Evolutionary conservation across 345 rosid species (phyloP), one percentile per base, ranked within the genome.

Genomic region (Combretum micranthum): DNA sequence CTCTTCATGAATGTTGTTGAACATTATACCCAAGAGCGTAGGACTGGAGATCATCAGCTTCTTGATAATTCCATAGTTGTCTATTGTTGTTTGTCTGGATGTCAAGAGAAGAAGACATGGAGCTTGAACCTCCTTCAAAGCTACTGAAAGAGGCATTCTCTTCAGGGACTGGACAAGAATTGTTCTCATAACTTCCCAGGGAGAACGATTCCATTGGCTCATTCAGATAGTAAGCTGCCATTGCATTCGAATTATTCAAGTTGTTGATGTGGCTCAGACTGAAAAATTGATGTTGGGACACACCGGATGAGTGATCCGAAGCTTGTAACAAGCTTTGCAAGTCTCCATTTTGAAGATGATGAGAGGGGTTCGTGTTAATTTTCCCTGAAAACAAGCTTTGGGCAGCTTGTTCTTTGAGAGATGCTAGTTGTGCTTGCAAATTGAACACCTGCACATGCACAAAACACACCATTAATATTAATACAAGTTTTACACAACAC

Each of bases 341-440:
- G 66, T 85, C 81, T 62, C 80, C 80, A 44, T 69, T 66, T 50
- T 78, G 69, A 42, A 65, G 72, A 52, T 75, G 69, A 69, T 66
- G 37, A 5, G 26, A 69, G 61, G 68, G 62, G 60, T 52, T 52
- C 32, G 17, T 48, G 20, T 20, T 44, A 4, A 44, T 20, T 50
- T 20, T 51, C 20, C 15, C 45, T 26, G 51, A 43, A 26, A 52
- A 32, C 25, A 21, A 18, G 47, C 62, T 76, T 67, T 85, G 90
- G 52, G 81, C 73, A 45, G 91, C 87, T 70, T 84, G 89, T 64
- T 92, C 91, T 74, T 83, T 85, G 45, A 90, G 82, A 69, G 74
- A 82, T 71, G 89, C 87, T 54, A 90, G 85, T 32, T 90, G 91
- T 60, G 90, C 77, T 57, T 88, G 98, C 59, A 91, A 79, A 82